Percentiles rank a stretch among this genome's conserved stretches.
phyloP scores from a whole-genome alignment of 139 green algal genomes.

The Chlorella sp. region DNA sequence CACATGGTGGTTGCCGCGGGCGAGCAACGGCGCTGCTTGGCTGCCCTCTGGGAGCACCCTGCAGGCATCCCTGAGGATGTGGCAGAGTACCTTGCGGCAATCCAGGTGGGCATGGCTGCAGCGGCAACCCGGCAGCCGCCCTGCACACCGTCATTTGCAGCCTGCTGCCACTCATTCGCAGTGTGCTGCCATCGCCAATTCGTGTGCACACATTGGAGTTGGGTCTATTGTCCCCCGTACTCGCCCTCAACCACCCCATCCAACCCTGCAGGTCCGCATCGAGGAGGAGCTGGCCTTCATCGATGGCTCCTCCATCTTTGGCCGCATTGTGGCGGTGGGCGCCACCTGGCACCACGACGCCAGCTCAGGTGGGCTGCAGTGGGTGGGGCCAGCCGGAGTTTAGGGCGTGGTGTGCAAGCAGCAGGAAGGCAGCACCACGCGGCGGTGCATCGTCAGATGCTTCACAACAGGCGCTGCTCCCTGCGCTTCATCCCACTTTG shows the following conservation, averaged over 20 bases:
- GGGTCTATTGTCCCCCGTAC: no score
- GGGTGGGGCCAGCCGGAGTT: background rate
- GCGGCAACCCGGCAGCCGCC: background rate
- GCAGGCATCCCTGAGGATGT: slow-evolving; percentile 25
- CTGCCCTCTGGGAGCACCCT: background rate
- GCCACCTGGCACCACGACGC: background rate
- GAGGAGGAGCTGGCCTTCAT: slow-evolving; percentile 41
- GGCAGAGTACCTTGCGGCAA: slow-evolving; percentile 21
- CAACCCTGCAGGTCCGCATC: slow-evolving; percentile 16
- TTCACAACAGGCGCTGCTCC: background rate
- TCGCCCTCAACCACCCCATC: no score
- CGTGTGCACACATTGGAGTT: no score
- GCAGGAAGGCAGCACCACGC: no score
- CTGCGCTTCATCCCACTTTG: no score
- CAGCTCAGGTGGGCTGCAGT: background rate
- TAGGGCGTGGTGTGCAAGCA: background rate
- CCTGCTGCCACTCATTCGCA: no score
- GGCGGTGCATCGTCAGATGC: background rate
- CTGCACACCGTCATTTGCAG: background rate
- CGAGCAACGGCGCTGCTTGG: background rate
- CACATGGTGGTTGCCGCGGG: background rate
- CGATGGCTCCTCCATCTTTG: slow-evolving; percentile 25
- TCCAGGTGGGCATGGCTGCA: no score
- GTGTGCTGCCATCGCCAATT: no score
- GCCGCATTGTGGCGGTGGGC: background rate